Percentiles rank a stretch among this genome's conserved stretches.
phyloP scores from a whole-genome alignment of 805 yeast species.

The Candida tallmaniae region DNA sequence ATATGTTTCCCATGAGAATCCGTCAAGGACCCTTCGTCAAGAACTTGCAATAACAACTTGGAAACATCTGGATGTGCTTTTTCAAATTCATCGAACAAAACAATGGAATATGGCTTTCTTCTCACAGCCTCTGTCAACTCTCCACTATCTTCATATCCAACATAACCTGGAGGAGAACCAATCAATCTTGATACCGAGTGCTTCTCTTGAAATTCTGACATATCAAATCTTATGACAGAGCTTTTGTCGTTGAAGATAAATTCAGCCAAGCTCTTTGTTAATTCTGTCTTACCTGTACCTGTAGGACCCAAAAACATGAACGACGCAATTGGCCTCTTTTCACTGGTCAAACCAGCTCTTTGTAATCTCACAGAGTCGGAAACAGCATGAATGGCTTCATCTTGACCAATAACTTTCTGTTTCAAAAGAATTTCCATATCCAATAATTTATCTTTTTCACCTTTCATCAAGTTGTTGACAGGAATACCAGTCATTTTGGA shows the following conservation, averaged over 20 bases:
- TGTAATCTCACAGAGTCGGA: conserved; percentile 94
- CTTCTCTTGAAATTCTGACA: conserved; percentile 97
- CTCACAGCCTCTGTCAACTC: conserved; percentile 95
- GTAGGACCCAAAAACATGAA: conserved; percentile 98
- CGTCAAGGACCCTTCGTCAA: conserved; percentile 92
- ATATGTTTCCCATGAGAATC: conserved; percentile 94
- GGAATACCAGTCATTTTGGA: conserved; percentile 97
- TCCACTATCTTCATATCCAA: conserved; percentile 93
- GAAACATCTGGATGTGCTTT: conserved; percentile 97
- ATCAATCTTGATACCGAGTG: conserved; percentile 86
- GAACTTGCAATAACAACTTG: conserved; percentile 81
- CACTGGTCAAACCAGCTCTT: conserved; percentile 93
- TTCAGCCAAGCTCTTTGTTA: conserved; percentile 88
- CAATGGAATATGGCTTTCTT: conserved; percentile 90
- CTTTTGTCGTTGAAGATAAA: conserved; percentile 86
- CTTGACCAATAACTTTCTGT: conserved; percentile 88
- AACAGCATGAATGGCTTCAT: conserved; percentile 85
- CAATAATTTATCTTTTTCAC: conserved; percentile 86
- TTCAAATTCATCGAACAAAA: conserved; percentile 92
- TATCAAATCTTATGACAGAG: conserved; percentile 87
- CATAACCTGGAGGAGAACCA: conserved; percentile 98
- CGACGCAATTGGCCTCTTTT: conserved; percentile 92
- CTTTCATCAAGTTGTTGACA: conserved; percentile 82
- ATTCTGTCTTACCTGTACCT: conserved; percentile 97
- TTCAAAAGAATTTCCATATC: conserved; percentile 81